These are phyloP conservation scores for Ceratocystis smalleyi DNA, from an alignment of 2,329 filamentous ascomycete genomes.

Conservation along the genomic window DNA sequence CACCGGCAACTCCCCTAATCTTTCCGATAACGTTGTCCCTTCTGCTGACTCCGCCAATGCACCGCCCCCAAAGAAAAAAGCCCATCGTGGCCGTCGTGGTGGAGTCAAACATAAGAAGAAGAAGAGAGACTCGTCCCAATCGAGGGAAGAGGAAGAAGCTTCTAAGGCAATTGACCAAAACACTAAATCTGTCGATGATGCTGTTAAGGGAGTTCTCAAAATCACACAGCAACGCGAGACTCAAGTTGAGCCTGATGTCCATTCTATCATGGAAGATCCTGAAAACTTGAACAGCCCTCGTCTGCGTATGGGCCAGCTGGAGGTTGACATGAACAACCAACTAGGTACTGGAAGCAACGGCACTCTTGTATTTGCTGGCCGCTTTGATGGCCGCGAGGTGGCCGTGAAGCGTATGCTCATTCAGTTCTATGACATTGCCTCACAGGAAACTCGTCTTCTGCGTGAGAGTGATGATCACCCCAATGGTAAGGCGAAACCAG, in stretches of 20 bases:
- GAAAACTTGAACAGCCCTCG: conserved; percentile 44
- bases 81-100: conserved; percentile 55
- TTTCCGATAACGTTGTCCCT: conserved; percentile 9
- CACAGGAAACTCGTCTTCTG: conserved; percentile 78
- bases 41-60: conserved; percentile 17
- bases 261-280: conserved; percentile 41
- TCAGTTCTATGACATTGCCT: conserved; percentile 89
- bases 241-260: conserved; percentile 43
- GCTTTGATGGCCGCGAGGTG: conserved; percentile 81
- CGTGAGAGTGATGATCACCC: conserved; percentile 90
- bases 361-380: conserved; percentile 91
- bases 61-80: conserved; percentile 41
- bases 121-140: conserved; percentile 36
- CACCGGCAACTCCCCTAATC: conserved; percentile 1
- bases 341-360: conserved; percentile 79
- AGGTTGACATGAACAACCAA: conserved; percentile 47
- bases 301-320: conserved; percentile 46
- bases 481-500: conserved; percentile 41
- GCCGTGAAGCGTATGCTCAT: conserved; percentile 95
- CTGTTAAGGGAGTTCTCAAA: conserved; percentile 42
- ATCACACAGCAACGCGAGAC: conserved; percentile 34
- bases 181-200: conserved; percentile 40
- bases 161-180: conserved; percentile 17
- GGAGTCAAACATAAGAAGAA: conserved; percentile 51
- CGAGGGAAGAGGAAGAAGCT: conserved; percentile 31